Evolutionary conservation across 345 rosid species (phyloP).

Genomic region (Eucalyptus shirleyi): DNA sequence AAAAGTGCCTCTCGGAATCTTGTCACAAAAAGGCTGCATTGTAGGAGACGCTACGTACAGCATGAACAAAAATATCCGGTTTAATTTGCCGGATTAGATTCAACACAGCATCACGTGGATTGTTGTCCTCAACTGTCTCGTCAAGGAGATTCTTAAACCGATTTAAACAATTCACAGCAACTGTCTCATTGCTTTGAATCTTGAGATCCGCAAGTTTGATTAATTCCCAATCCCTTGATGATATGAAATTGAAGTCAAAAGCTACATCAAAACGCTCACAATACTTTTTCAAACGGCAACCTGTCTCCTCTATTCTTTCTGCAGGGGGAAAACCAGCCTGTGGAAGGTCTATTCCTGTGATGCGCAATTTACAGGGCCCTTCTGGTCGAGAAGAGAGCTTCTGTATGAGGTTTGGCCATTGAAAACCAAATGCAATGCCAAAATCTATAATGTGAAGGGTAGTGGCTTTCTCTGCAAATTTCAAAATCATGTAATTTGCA

Average conservation of each 20-base stretch:
- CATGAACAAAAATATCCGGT: conserved; percentile 6
- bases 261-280: conserved; percentile 19
- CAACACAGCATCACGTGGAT: conserved; percentile 5
- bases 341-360: conserved; percentile 25
- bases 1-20: conserved; percentile 5
- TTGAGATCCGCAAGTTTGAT: conserved; percentile 5
- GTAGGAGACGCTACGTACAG: conserved; percentile 8
- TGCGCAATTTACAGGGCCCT: conserved; percentile 18
- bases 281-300: conserved; percentile 5
- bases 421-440: conserved; percentile 7
- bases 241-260: conserved; percentile 10
- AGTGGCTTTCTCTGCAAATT: not conserved
- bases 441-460: not conserved
- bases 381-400: conserved; percentile 1
- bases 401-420: conserved; percentile 17
- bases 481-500: conserved; percentile 1
- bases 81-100: conserved; percentile 8
- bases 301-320: conserved; percentile 14
- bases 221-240: conserved; percentile 23
- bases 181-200: not conserved
- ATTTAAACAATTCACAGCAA: conserved; percentile 4
- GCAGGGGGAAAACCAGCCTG: conserved; percentile 15
- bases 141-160: conserved; percentile 6
- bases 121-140: conserved; percentile 5
- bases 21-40: conserved; percentile 24